These are phyloP conservation scores for Phytopythium aichiense DNA, from an alignment of 352 stramenopile species.

Conservation along the genomic window DNA sequence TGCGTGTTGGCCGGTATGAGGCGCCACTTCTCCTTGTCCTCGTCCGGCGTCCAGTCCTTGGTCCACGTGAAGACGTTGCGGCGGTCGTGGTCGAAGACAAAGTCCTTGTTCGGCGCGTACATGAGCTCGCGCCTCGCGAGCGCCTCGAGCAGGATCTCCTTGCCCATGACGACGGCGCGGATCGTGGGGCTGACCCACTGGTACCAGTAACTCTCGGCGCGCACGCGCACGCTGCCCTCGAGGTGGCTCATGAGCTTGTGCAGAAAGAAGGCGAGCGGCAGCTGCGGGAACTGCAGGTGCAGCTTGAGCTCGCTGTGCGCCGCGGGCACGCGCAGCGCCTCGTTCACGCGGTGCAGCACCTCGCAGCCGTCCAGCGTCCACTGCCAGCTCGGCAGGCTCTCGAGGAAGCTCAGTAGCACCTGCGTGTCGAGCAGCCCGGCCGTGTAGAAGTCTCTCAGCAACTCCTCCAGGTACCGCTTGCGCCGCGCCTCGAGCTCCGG, in stretches of 20 bases:
- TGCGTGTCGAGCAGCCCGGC: conserved; percentile 57
- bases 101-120: conserved; percentile 38
- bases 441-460: conserved; percentile 63
- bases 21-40: conserved; percentile 48
- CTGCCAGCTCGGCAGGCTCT: conserved; percentile 58
- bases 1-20: conserved; percentile 52
- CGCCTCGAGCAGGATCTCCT: conserved; percentile 35
- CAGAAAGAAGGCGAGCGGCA: conserved; percentile 68
- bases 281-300: conserved; percentile 43
- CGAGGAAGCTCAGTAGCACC: conserved; percentile 65
- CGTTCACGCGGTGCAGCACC: conserved; percentile 58
- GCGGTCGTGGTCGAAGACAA: conserved; percentile 44
- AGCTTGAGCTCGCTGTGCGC: conserved; percentile 25
- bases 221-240: conserved; percentile 46
- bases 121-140: conserved; percentile 33
- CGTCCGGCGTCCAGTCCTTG: conserved; percentile 19
- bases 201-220: conserved; percentile 63
- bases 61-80: conserved; percentile 48
- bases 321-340: conserved; percentile 31
- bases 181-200: conserved; percentile 56
- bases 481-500: conserved; percentile 40
- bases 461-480: conserved; percentile 39
- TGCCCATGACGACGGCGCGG: conserved; percentile 40
- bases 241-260: conserved; percentile 60
- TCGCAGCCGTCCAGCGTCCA: conserved; percentile 68